Evolutionary conservation across 1,284 basidiomycete genomes (phyloP).

Genomic region (Naganishia albida): DNA sequence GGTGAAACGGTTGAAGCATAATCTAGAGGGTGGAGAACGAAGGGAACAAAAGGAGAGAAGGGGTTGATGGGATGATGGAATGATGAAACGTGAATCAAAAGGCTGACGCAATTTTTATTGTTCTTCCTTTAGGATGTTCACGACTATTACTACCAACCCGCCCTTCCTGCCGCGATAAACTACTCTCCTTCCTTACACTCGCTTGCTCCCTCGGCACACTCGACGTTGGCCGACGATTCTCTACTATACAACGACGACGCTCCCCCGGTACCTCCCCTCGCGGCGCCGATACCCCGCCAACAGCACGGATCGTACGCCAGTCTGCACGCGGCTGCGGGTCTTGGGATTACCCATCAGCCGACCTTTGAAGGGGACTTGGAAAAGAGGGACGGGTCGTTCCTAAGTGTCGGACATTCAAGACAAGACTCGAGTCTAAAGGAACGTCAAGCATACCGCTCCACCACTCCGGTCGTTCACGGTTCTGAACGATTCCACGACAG

Average conservation of each 20-base stretch:
- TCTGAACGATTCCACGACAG: background rate
- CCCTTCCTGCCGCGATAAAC: background rate
- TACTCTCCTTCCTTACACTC: background rate
- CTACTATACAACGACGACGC: background rate
- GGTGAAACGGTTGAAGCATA: slow-evolving; percentile 11
- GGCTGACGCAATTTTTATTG: slow-evolving; percentile 4
- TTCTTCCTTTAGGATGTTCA: slow-evolving; percentile 5
- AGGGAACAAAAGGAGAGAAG: background rate
- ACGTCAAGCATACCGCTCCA: slow-evolving; percentile 24
- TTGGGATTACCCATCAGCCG: slow-evolving; percentile 14
- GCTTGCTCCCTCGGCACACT: slow-evolving; percentile 1
- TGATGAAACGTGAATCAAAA: slow-evolving; percentile 2
- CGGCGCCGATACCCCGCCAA: slow-evolving; percentile 3
- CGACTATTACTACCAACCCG: slow-evolving; percentile 12
- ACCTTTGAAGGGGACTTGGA: slow-evolving; percentile 6
- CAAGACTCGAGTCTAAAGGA: slow-evolving; percentile 14
- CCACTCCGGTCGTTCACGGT: slow-evolving; percentile 17
- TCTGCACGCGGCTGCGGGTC: slow-evolving; percentile 19
- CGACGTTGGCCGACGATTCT: slow-evolving; percentile 11
- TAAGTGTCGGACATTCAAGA: background rate
- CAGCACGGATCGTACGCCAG: slow-evolving; percentile 6
- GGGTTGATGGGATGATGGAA: background rate
- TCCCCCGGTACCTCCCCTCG: slow-evolving; percentile 10
- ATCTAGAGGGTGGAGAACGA: background rate
- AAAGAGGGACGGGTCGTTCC: background rate